A percentile compares a stretch with the other conserved stretches of the same genome.
These are phyloP conservation scores for Blastomyces percursus DNA, from an alignment of 2,329 filamentous ascomycete species.

Conservation along the genomic window DNA sequence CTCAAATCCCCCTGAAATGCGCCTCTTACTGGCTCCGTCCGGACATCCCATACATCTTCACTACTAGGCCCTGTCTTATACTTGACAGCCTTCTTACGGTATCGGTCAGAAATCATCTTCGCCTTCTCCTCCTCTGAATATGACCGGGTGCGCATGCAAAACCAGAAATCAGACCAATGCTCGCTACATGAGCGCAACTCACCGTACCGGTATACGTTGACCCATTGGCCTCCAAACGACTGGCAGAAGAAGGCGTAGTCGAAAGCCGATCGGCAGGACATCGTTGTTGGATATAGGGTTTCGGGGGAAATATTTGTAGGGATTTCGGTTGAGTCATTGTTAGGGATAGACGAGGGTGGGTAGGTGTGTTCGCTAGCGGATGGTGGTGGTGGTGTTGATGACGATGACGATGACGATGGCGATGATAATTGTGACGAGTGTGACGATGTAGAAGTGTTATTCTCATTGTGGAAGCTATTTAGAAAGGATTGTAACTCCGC, in stretches of 20 bases:
- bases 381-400: constrained; percentile 2
- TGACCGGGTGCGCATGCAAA: constrained; percentile 79
- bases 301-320: constrained; percentile 45
- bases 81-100: constrained; percentile 54
- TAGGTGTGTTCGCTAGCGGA: constrained; percentile 4
- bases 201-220: constrained; percentile 80
- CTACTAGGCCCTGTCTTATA: constrained; percentile 62
- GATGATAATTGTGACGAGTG: constrained; percentile 16
- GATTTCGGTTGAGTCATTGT: constrained; percentile 11
- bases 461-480: background rate
- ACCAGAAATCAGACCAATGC: constrained; percentile 91
- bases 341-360: constrained; percentile 10
- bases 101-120: constrained; percentile 52
- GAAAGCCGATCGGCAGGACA: constrained; percentile 85
- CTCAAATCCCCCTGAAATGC: constrained; percentile 38
- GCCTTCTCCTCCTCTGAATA: constrained; percentile 50
- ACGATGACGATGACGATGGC: constrained; percentile 13
- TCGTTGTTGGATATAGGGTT: constrained; percentile 62
- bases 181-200: constrained; percentile 64
- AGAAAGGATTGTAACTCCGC: constrained; percentile 45
- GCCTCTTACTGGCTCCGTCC: constrained; percentile 50
- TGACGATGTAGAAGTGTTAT: constrained; percentile 33
- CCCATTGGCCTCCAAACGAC: constrained; percentile 81
- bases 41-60: constrained; percentile 80
- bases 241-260: constrained; percentile 93